These are phyloP conservation scores for Penicillium nucicola DNA, from an alignment of 495 filamentous ascomycete species.

Conservation along the genomic window DNA sequence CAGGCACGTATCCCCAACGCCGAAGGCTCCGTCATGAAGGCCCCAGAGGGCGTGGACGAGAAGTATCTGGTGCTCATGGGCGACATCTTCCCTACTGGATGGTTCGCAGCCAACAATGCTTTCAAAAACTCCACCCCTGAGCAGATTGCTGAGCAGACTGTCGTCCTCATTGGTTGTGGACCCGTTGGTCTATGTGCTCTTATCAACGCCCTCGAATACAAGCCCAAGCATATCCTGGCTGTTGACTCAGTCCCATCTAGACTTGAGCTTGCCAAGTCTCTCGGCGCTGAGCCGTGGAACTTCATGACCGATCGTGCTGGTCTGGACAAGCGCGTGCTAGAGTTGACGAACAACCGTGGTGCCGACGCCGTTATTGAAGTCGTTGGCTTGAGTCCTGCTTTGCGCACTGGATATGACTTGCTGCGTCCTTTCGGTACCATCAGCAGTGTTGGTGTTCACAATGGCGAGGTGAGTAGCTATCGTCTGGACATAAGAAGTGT, in stretches of 20 bases:
- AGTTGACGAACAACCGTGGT: constrained; percentile 77
- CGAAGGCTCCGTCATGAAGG: constrained; percentile 75
- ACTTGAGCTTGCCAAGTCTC: constrained; percentile 68
- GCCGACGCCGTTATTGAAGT: constrained; percentile 92
- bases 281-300: constrained; percentile 87
- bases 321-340: constrained; percentile 66
- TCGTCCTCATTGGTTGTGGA: constrained; percentile 85
- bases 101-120: constrained; percentile 81
- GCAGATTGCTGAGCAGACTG: constrained; percentile 65
- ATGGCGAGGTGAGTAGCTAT: constrained; percentile 61
- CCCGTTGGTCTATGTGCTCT: constrained; percentile 87
- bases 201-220: constrained; percentile 75
- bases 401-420: constrained; percentile 81
- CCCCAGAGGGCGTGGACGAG: constrained; percentile 71
- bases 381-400: constrained; percentile 78
- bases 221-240: constrained; percentile 78
- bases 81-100: constrained; percentile 73
- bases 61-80: constrained; percentile 71
- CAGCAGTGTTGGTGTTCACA: constrained; percentile 89
- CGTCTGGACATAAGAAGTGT: background rate
- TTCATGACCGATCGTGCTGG: constrained; percentile 67
- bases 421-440: constrained; percentile 85
- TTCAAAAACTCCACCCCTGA: constrained; percentile 63
- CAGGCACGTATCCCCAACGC: constrained; percentile 78
- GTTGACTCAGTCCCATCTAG: constrained; percentile 80